These are phyloP conservation scores for Chalara sp. DNA, from an alignment of 2,329 filamentous ascomycete species.

Conservation along the genomic window DNA sequence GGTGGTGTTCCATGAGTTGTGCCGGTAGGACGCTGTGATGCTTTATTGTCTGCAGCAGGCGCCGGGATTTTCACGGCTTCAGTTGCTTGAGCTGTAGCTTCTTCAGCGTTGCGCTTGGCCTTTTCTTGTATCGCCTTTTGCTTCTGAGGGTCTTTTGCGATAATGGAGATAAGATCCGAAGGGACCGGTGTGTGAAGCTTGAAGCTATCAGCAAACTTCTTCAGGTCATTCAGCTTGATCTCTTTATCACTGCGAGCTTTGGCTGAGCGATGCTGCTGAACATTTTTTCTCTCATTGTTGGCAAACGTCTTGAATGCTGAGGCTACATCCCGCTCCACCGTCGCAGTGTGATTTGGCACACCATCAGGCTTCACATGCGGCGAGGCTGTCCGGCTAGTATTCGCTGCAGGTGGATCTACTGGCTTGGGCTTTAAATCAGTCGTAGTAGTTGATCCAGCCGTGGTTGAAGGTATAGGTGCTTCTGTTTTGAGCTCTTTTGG, in stretches of 20 bases:
- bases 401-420: conserved; percentile 20
- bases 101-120: conserved; percentile 68
- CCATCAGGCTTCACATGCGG: conserved; percentile 25
- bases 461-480: conserved; percentile 22
- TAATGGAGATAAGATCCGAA: conserved; percentile 83
- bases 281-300: conserved; percentile 45
- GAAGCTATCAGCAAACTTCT: conserved; percentile 91
- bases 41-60: conserved; percentile 39
- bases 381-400: conserved; percentile 27
- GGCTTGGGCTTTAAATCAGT: conserved; percentile 22
- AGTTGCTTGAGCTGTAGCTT: conserved; percentile 39
- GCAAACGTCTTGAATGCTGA: conserved; percentile 61
- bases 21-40: conserved; percentile 32
- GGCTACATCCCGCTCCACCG: conserved; percentile 55
- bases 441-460: conserved; percentile 18
- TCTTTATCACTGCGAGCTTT: conserved; percentile 74
- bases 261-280: conserved; percentile 48
- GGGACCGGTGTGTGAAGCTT: conserved; percentile 92
- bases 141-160: conserved; percentile 93
- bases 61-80: conserved; percentile 36
- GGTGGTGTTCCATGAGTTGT: conserved; percentile 37
- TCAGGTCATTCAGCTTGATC: conserved; percentile 86
- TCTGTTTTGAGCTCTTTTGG: conserved; percentile 15
- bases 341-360: conserved; percentile 48
- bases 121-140: conserved; percentile 90